These are phyloP conservation scores for Ceratobasidium theobromae DNA, from an alignment of 1,284 basidiomycete species.

Conservation along the genomic window DNA sequence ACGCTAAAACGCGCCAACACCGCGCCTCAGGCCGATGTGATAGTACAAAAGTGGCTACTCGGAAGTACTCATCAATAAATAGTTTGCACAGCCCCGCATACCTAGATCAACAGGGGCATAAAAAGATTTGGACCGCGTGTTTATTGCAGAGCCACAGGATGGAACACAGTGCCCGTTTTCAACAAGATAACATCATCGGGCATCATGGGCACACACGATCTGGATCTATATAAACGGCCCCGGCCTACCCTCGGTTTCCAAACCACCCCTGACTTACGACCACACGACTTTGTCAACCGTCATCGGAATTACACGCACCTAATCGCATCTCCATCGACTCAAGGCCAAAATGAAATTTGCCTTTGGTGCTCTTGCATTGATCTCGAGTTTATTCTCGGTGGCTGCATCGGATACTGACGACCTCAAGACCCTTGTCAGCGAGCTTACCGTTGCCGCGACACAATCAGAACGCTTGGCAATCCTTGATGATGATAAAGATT, in stretches of 20 bases:
- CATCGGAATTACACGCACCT: not conserved
- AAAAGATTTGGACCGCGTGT: not conserved
- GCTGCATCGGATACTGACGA: conserved; percentile 10
- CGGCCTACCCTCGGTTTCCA: not conserved
- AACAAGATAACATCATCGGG: not conserved
- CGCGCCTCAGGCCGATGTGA: no score
- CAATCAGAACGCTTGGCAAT: conserved; percentile 16
- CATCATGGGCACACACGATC: not conserved
- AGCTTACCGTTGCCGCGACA: conserved; percentile 19
- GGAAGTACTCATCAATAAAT: no score
- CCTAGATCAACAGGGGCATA: not conserved
- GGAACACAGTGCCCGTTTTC: not conserved
- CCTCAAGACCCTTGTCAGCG: conserved; percentile 15
- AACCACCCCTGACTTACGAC: not conserved
- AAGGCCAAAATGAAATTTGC: conserved; percentile 9
- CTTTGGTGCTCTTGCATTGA: not conserved
- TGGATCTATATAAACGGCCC: not conserved
- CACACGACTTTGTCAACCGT: no score
- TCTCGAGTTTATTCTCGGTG: conserved; percentile 6
- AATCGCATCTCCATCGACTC: not conserved
- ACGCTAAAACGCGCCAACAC: no score
- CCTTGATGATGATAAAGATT: conserved; percentile 29
- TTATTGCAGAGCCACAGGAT: not conserved
- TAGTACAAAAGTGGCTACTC: no score
- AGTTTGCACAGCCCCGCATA: not conserved